These are phyloP conservation scores for Penicillium longicatenatum DNA, from an alignment of 495 filamentous ascomycete species.

Conservation along the genomic window DNA sequence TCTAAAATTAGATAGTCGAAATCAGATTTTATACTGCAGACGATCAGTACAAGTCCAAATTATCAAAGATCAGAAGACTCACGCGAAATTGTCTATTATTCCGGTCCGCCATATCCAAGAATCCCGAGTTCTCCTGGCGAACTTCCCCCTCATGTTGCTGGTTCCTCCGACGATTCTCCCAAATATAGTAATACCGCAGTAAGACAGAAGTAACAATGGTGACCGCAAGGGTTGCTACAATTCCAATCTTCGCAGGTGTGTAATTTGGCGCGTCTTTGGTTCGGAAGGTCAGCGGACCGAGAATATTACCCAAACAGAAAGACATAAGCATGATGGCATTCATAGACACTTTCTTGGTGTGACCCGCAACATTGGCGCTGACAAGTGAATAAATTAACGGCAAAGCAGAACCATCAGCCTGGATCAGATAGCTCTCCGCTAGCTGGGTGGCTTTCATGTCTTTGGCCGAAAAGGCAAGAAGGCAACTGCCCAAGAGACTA, in stretches of 20 bases:
- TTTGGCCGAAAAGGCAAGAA: conserved; percentile 58
- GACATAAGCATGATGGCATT: conserved; percentile 58
- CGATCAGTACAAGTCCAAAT: conserved; percentile 10
- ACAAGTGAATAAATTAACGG: conserved; percentile 46
- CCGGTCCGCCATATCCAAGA: conserved; percentile 42
- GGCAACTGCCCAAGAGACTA: conserved; percentile 55
- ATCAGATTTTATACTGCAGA: conserved; percentile 20
- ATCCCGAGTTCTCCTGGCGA: conserved; percentile 30
- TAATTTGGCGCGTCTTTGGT: conserved; percentile 45
- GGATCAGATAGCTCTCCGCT: conserved; percentile 42
- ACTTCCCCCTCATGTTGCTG: conserved; percentile 14
- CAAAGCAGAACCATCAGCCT: conserved; percentile 40
- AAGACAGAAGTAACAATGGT: conserved; percentile 38
- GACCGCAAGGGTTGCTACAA: conserved; percentile 50
- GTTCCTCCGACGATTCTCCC: conserved; percentile 47
- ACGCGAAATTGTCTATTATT: conserved; percentile 38
- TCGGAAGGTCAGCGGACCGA: conserved; percentile 58
- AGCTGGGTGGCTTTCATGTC: conserved; percentile 35
- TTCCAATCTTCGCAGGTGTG: conserved; percentile 63
- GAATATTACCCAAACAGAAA: conserved; percentile 64
- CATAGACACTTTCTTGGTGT: conserved; percentile 57
- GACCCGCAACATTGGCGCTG: conserved; percentile 46
- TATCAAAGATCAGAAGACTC: conserved; percentile 31
- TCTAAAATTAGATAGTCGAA: too few species aligned
- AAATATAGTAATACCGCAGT: conserved; percentile 45